Evolutionary conservation across 169 alveolate species (phyloP), one percentile per base, ranked within the genome.

Genomic region (Cyclospora cayetanensis): DNA sequence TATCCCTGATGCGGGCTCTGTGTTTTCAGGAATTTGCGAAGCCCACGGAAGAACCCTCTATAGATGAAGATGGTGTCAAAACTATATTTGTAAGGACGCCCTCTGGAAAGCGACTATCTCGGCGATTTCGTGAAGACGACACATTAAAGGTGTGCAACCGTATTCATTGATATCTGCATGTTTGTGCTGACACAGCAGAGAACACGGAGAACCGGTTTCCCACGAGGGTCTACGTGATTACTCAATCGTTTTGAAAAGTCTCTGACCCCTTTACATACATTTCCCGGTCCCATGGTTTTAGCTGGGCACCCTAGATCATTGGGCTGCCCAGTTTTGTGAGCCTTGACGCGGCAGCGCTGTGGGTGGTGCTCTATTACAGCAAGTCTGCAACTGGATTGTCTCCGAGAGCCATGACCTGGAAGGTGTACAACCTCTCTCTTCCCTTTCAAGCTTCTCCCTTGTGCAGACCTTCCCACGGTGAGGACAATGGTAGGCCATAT

Each of bases 11-110:
- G n/a, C n/a, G n/a, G n/a, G n/a, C n/a, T n/a, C n/a, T n/a, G n/a
- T 27, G 41, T 25, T 22, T 27, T 9, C 31, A 72, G 83, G 83
- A 77, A 29, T 25, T 42, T 4, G 70, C 41, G 25, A 12, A 25
- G 88, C 88, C 88, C 22, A 65, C 88, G 15, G 68, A 39, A 27
- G 88, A 77, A 41, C 88, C 88, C 25, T 12, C 88, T 22, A 68
- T 42, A 25, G 66, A 27, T 5, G 88, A 42, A 31, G 72, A 18
- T 39, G 70, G 42, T 9, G 88, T 77, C 0, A 42, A n/a, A 18
- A 20, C 15, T 7, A 46, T 77, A 9, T 50, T 46, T 25, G 42
- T 77, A 41, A 43, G 88, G 18, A 27, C 65, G 43, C 68, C 88
- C 1, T 25, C 65, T 43, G 88, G 88, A 15, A 29, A 39, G 35